Evolutionary conservation across 1,284 basidiomycete species (phyloP).

Genomic region (Microbotryomycetes sp.): DNA sequence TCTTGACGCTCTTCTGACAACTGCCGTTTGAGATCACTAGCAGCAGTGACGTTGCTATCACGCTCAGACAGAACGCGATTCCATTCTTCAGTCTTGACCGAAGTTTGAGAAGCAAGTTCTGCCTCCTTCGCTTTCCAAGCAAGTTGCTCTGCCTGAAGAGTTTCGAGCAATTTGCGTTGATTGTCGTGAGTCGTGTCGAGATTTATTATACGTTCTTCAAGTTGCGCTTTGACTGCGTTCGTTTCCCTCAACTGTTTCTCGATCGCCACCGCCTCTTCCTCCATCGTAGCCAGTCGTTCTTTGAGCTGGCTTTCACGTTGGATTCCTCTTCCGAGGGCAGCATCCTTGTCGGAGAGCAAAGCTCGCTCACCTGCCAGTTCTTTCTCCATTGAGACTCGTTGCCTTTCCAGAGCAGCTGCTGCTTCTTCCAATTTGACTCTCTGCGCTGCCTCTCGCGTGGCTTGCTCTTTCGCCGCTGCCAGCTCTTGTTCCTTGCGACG

Average conservation of each 20-base stretch:
- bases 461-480: slow-evolving; percentile 69
- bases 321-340: slow-evolving; percentile 76
- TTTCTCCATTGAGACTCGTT: slow-evolving; percentile 73
- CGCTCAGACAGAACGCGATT: slow-evolving; percentile 20
- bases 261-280: slow-evolving; percentile 69
- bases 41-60: background rate
- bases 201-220: slow-evolving; percentile 19
- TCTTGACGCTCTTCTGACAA: slow-evolving; percentile 22
- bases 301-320: slow-evolving; percentile 74
- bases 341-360: slow-evolving; percentile 75
- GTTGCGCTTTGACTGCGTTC: slow-evolving; percentile 48
- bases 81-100: slow-evolving; percentile 30
- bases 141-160: slow-evolving; percentile 23
- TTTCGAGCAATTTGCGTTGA: slow-evolving; percentile 30
- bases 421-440: slow-evolving; percentile 68
- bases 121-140: slow-evolving; percentile 54
- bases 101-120: slow-evolving; percentile 45
- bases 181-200: slow-evolving; percentile 30
- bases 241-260: slow-evolving; percentile 81
- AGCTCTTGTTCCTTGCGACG: slow-evolving; percentile 83
- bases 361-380: slow-evolving; percentile 75
- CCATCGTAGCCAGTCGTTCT: slow-evolving; percentile 73
- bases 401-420: slow-evolving; percentile 68
- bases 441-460: slow-evolving; percentile 75
- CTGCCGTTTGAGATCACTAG: slow-evolving; percentile 11